Evolutionary conservation across 257 asterid species (phyloP).

Genomic region (Gentiana macrophylla): DNA sequence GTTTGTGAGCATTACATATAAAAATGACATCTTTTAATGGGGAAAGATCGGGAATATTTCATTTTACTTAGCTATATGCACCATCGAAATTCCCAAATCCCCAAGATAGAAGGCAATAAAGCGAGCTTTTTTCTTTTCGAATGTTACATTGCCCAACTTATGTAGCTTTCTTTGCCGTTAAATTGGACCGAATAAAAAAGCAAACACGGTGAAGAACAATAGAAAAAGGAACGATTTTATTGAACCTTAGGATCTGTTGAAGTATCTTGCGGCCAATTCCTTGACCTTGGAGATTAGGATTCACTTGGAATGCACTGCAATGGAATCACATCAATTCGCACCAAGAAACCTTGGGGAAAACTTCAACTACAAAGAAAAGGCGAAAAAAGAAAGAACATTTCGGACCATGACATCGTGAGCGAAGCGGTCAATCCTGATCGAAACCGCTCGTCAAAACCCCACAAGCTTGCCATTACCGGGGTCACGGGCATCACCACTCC

Average conservation of each 20-base stretch:
- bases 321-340: slow-evolving; percentile 12
- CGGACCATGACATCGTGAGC: slow-evolving; percentile 83
- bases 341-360: not conserved
- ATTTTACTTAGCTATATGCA: not conserved
- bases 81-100: not conserved
- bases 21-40: not conserved
- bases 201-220: not conserved
- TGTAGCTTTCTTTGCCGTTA: no score
- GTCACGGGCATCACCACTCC: slow-evolving; percentile 42
- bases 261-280: slow-evolving; percentile 78
- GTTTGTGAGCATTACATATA: slow-evolving; percentile 44
- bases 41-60: not conserved
- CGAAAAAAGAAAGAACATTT: not conserved
- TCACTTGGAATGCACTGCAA: slow-evolving; percentile 49
- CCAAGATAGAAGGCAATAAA: not conserved
- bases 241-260: slow-evolving; percentile 54
- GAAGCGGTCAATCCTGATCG: slow-evolving; percentile 83
- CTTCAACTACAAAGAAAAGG: not conserved
- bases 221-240: not conserved
- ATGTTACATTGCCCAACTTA: no score
- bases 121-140: no score
- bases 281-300: slow-evolving; percentile 48
- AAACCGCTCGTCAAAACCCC: slow-evolving; percentile 89
- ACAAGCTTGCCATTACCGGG: slow-evolving; percentile 61
- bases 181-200: no score